Base-by-base conservation (phyloP, 2,329 filamentous ascomycete species). In the Fusarium beomiforme region DNA sequence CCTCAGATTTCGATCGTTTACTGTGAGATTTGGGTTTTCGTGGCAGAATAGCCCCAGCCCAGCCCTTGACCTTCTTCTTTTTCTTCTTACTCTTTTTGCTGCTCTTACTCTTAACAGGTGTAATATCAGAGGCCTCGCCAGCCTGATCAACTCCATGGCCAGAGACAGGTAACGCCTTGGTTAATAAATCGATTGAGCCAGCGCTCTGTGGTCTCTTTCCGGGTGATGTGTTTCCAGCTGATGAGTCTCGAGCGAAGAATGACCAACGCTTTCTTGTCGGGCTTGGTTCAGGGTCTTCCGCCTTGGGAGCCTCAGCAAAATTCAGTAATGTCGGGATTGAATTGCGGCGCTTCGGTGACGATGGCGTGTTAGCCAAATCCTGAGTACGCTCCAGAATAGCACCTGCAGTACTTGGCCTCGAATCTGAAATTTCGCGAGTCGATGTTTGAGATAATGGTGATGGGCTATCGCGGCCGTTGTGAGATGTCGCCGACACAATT, bases 61-160 rank as follows among this genome's bases (percentile, higher is more conserved):
- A 92, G 7, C 87, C 87, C 76, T 93, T 94, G 64, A 95, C 92
- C 79, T 92, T 92, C 82, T 93, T 94, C 77, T 83, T 84, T 59
- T 80, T 79, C 34, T 81, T 79, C 53, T 80, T 81, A 62, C 74
- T 80, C 72, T 81, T 83, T 36, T 67, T 69, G 23, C 73, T 71
- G 59, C 79, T 79, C 63, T 79, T 79, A 17, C 57, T 39, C 31
- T 76, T 75, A 13, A 53, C 44, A 67, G 76, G 26, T 49, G 71
- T 16, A 56, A 66, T 33, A 9, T 74, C 76, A 4, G 69, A 50
- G 2, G 64, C 74, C 33, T 80, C 75, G 19, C 60, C 44, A 19
- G 62, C 70, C 7, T 71, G 71, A 16, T 83, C 79, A 1, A 77
- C 75, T 36, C 79, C 80, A 39, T 81, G 79, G 5, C 84, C 83